Evolutionary conservation across 1,284 basidiomycete species (phyloP), one percentile per base, ranked within the genome.

Genomic region (Rugiboletus extremiorientalis): DNA sequence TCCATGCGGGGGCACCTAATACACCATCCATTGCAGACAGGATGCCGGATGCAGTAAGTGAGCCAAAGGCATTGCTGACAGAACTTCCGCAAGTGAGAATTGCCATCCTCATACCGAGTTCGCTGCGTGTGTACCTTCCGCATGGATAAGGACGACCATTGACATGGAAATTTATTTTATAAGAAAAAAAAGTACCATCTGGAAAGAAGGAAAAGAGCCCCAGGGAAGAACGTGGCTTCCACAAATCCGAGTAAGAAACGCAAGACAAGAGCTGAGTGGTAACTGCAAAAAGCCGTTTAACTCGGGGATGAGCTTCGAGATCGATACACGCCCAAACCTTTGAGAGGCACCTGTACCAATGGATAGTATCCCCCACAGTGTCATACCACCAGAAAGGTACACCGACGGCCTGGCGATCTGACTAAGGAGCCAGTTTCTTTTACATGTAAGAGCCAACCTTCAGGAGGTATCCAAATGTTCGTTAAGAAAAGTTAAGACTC

Each of bases 21-120:
- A 77, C 77, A 8, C 87, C 88, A 50, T 92, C 79, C 88, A 92
- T 91, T 31, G 77, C 76, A 55, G 81, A 76, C 60, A 91, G 76
- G 51, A 90, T 88, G 8, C 81, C 85, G 25, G 88, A 89, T 6
- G 89, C 90, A 52, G 92, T 83, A 12, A 93, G 76, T 2, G 89
- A 79, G n/a, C 91, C 89, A 68, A 93, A 92, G 3, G 90, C 92
- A 74, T 92, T 94, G 56, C 85, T 88, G 60, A 93, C 84, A 38
- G 93, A 76, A 66, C 79, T 84, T 15, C 89, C 90, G 63, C 83
- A 85, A 58, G 83, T 85, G 20, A 95, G 80, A 50, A 90, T 73
- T 2, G 91, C 86, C 36, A 86, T 91, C 57, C 92, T 79, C 40
- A 88, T 72, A 34, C 87, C 88, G 23, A 91, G 76, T 63, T 91